Evolutionary conservation across 441 rosid genomes (phyloP).

Genomic region (Isatis lusitanica): DNA sequence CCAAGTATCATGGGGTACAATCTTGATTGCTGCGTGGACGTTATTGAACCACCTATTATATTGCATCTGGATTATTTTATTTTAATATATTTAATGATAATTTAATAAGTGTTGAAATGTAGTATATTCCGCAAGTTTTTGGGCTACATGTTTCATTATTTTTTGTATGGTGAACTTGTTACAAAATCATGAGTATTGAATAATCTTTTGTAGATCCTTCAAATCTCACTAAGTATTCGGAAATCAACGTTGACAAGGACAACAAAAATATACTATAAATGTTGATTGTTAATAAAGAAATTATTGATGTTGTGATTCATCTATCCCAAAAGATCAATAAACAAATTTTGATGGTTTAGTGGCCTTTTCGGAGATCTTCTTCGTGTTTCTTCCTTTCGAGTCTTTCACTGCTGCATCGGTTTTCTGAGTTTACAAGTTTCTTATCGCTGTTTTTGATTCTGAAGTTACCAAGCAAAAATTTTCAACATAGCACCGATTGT

Average conservation of each 20-base stretch:
- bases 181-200: not conserved
- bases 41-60: not conserved
- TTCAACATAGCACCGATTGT: too few relatives aligned
- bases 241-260: not conserved
- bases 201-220: not conserved
- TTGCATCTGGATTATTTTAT: not conserved
- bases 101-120: not conserved
- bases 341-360: too few relatives aligned
- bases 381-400: too few relatives aligned
- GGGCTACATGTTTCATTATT: not conserved
- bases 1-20: not conserved
- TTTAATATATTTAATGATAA: not conserved
- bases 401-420: too few relatives aligned
- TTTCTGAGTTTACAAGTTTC: too few relatives aligned
- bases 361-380: too few relatives aligned
- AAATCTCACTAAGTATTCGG: not conserved
- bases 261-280: not conserved
- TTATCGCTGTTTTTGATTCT: too few relatives aligned
- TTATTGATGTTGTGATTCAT: too few relatives aligned
- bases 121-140: not conserved
- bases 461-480: too few relatives aligned
- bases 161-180: not conserved
- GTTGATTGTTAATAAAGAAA: too few relatives aligned
- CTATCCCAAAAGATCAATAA: too few relatives aligned
- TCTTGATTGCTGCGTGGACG: slow-evolving; percentile 10